A percentile compares a stretch with the other conserved stretches of the same genome.
Conservation (phyloP, 1,284 basidiomycete species). For the Irpex sp. region DNA sequence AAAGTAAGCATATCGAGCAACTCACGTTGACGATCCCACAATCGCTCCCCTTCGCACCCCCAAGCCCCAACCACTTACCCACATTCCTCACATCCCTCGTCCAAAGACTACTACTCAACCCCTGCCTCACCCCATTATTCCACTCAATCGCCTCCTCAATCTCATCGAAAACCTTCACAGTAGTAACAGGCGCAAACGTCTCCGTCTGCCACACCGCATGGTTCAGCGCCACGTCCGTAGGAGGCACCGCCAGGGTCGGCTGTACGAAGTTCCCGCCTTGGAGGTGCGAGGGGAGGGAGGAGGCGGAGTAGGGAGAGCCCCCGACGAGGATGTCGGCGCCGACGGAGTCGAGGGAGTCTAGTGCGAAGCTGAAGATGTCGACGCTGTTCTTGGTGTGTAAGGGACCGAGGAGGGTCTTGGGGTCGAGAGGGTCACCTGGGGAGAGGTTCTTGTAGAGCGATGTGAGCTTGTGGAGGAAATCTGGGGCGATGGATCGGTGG, state of each 20-base stretch:
- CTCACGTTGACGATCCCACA: conserved; percentile 82
- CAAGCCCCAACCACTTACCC: conserved; percentile 72
- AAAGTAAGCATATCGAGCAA: conserved; percentile 7
- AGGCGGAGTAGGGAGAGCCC: conserved; percentile 44
- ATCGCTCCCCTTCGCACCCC: conserved; percentile 81
- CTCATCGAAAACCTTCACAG: conserved; percentile 86
- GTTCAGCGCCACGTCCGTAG: conserved; percentile 43
- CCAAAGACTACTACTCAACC: conserved; percentile 88
- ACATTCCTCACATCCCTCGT: conserved; percentile 80
- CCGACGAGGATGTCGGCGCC: conserved; percentile 80
- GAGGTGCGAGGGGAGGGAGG: conserved; percentile 39
- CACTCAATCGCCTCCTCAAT: conserved; percentile 88
- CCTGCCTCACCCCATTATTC: conserved; percentile 93
- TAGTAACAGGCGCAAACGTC: conserved; percentile 85
- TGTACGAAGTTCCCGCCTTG: conserved; percentile 81
- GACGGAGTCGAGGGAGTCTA: conserved; percentile 59
- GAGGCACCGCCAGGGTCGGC: conserved; percentile 79
- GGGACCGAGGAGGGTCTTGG: conserved; percentile 79
- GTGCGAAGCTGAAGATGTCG: conserved; percentile 59
- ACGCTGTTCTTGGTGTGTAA: conserved; percentile 74
- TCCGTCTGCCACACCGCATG: conserved; percentile 76
- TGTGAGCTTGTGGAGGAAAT: conserved; percentile 74
- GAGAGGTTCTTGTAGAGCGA: conserved; percentile 66
- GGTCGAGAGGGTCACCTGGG: conserved; percentile 81
- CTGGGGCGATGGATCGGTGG: conserved; percentile 73